Evolutionary conservation across 1,284 basidiomycete genomes (phyloP), one percentile per base, ranked within the genome.

Genomic region (Anthracocystis panici-leucophaei): DNA sequence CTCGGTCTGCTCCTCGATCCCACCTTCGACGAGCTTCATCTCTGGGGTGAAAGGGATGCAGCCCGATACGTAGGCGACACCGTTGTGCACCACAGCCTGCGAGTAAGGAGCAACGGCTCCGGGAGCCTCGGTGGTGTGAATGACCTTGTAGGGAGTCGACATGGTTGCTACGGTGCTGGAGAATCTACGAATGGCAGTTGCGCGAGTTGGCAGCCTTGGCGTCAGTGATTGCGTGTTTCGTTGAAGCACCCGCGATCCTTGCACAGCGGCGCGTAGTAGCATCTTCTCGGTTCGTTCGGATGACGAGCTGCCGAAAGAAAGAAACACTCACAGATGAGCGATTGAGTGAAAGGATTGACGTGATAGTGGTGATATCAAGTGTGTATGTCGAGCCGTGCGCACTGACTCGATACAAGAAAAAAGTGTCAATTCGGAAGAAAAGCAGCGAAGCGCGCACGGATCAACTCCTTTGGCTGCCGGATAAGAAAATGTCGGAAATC

Each of bases 1-100:
- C 71, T 89, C 87, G 16, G 95, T 90, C 86, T 99, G 94, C 66
- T 88, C 91, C 82, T 92, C 91, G 65, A 98, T 90, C 38, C 92
- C 94, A 40, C 85, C 93, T 49, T 86, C 84, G 49, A 93, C 91
- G 81, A 97, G 87, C 80, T 91, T 88, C 87, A 91, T 91, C 44
- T 88, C 82, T 11, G 95, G 93, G 83, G 92, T 90, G 67, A 97
- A 88, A 1, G 94, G 92, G 81, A 98, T 93, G 83, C 92, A 93
- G 57, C 96, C 96, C 7, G 93, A 96, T 52, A 91, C 89, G 87
- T 95, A 97, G 77, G 97, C 90, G 61, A 95, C 89, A 78, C 93
- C 91, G 65, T 93, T 93, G 75, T 90, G 89, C 35, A 82, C 77
- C 82, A 92, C 92, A 10, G 92, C 94, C 87, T 97, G 93, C 51